Evolutionary conservation across 1,139 yeast species (phyloP), one percentile per base, ranked within the genome.

Genomic region (Hyphopichia khmerensis): DNA sequence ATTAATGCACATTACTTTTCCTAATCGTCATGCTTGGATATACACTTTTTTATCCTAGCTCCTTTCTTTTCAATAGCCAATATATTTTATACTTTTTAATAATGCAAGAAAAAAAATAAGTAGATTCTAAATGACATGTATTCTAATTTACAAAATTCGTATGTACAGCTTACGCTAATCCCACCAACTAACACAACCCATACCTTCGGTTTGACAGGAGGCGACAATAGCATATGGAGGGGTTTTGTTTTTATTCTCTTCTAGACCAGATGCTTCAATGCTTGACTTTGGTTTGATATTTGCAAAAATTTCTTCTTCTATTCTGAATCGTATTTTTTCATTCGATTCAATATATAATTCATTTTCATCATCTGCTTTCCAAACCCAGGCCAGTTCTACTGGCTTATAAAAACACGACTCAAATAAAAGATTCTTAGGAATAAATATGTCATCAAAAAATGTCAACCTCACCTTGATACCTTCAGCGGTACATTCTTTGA

Each of bases 151-250:
- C 33, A 30, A 5, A n/a, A 15, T 30, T 4, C 9, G 8, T 26
- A 26, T 26, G 13, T 26, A 26, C 29, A 26, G 10, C 4, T 11
- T n/a, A n/a, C n/a, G n/a, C 29, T 55, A 81, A 56, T 87, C 95
- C 99, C 99, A 93, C 98, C 98, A 93, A 41, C 91, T 79, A 32
- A 88, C 84, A 55, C 95, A 81, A 4, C 99, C 99, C 95, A 89
- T 87, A 36, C 99, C 99, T 55, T 89, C 96, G 3, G 88, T 80
- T 60, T 90, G 96, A 62, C 97, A 90, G 42, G 96, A 86, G n/a
- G 95, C 97, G 29, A 87, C 64, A 29, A 93, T 68, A 11, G 90
- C 88, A 62, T 88, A 90, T 1, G 96, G 87, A 15, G 96, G 93
- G 3, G 69, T 63, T 40, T 62, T 77, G 60, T 58, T 69, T 7